A percentile compares a stretch with the other conserved stretches of the same genome.
Conservation (phyloP, 2,329 filamentous ascomycete genomes). For the Cordyceps cicadae region DNA sequence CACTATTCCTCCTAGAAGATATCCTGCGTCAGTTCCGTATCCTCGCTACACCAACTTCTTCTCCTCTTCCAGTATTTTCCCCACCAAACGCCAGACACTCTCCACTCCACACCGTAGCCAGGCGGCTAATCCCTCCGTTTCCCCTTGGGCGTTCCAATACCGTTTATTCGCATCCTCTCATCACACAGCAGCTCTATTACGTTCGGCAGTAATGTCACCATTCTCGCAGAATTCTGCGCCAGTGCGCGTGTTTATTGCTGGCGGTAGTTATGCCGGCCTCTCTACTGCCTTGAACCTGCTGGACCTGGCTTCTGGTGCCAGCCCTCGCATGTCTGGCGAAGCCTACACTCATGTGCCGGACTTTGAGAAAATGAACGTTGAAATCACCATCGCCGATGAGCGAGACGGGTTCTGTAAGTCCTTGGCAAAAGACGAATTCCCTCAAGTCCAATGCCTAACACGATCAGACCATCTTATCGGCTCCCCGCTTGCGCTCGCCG, state of each 20-base stretch:
- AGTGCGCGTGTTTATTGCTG: conserved; percentile 56
- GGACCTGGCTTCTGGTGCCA: conserved; percentile 52
- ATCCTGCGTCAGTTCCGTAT: background rate
- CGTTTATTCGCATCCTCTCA: background rate
- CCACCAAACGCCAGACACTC: background rate
- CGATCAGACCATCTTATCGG: conserved; percentile 64
- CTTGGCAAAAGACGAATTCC: background rate
- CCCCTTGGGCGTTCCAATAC: background rate
- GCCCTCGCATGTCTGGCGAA: conserved; percentile 35
- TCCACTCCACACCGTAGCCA: background rate
- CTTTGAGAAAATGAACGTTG: conserved; percentile 44
- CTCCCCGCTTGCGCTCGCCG: conserved; percentile 62
- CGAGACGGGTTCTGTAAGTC: conserved; percentile 72
- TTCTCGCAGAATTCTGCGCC: conserved; percentile 24
- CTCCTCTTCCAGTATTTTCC: background rate
- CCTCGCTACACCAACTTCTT: background rate
- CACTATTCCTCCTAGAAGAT: background rate
- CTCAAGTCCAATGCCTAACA: conserved; percentile 7
- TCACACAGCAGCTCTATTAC: background rate
- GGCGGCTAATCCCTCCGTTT: background rate
- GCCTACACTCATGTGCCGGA: conserved; percentile 32
- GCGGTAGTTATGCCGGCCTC: conserved; percentile 66
- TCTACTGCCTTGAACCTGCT: conserved; percentile 58
- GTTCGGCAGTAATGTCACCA: conserved; percentile 23
- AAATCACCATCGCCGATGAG: conserved; percentile 70